Conservation (phyloP, 305 asterid species). For the Nicotiana rustica region DNA sequence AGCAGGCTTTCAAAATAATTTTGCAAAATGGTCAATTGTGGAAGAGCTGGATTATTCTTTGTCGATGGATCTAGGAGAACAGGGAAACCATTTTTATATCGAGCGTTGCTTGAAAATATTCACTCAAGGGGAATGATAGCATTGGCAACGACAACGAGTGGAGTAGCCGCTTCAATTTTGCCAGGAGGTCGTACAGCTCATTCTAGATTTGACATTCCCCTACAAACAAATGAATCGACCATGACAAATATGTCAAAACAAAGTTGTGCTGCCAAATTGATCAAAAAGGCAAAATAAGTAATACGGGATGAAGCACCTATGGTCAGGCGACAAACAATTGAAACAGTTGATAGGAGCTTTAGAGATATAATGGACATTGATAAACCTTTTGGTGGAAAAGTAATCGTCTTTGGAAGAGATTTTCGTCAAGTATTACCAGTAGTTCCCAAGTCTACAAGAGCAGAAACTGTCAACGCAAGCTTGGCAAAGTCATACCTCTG, state of each 20-base stretch:
- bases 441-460: too few species aligned
- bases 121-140: not conserved
- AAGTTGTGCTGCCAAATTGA: not conserved
- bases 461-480: too few species aligned
- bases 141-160: not conserved
- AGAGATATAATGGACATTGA: too few species aligned
- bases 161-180: not conserved
- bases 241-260: not conserved
- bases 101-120: not conserved
- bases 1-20: not conserved
- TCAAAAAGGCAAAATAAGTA: too few species aligned
- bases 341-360: too few species aligned
- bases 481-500: too few species aligned
- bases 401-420: too few species aligned
- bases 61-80: not conserved
- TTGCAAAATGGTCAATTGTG: not conserved
- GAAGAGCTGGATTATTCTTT: not conserved
- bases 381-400: too few species aligned
- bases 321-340: too few species aligned
- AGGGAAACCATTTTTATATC: too few species aligned
- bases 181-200: not conserved
- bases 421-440: too few species aligned
- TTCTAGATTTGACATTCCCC: not conserved
- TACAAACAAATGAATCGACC: not conserved
- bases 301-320: too few species aligned